Evolutionary conservation across 1,284 basidiomycete genomes (phyloP).

Genomic region (Blastosporella zonata): DNA sequence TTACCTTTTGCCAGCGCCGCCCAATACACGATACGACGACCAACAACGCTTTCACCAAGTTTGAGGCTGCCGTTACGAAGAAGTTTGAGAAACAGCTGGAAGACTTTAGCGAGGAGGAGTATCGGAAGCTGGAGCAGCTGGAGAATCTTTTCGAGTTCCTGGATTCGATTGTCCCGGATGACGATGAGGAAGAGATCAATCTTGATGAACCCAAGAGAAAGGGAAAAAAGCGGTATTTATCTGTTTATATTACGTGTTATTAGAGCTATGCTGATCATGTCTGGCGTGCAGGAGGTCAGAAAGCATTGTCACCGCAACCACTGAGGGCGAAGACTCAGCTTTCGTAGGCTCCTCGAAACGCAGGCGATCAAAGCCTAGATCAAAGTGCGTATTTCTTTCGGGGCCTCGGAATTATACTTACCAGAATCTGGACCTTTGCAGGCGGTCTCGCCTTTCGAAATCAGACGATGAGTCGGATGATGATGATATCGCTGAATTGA

Average conservation of each 20-base stretch:
- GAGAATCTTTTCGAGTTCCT: constrained; percentile 65
- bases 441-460: constrained; percentile 44
- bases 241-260: background rate
- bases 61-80: constrained; percentile 66
- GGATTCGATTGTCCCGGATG: constrained; percentile 55
- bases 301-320: constrained; percentile 39
- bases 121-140: constrained; percentile 54
- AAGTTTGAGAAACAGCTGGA: constrained; percentile 71
- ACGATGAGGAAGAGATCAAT: constrained; percentile 48
- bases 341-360: constrained; percentile 27
- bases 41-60: constrained; percentile 77
- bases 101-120: constrained; percentile 71
- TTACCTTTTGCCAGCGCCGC: constrained; percentile 51
- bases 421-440: constrained; percentile 19
- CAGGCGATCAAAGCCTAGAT: constrained; percentile 30
- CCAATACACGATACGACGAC: constrained; percentile 72
- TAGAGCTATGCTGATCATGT: background rate
- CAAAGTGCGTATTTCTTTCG: constrained; percentile 34
- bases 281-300: constrained; percentile 39
- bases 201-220: constrained; percentile 37
- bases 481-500: constrained; percentile 35
- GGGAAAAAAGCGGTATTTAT: constrained; percentile 43
- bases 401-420: background rate
- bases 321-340: constrained; percentile 31
- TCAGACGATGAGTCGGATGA: constrained; percentile 41